Evolutionary conservation across 257 asterid genomes (phyloP), one percentile per base, ranked within the genome.

Genomic region (Nicotiana paniculata): DNA sequence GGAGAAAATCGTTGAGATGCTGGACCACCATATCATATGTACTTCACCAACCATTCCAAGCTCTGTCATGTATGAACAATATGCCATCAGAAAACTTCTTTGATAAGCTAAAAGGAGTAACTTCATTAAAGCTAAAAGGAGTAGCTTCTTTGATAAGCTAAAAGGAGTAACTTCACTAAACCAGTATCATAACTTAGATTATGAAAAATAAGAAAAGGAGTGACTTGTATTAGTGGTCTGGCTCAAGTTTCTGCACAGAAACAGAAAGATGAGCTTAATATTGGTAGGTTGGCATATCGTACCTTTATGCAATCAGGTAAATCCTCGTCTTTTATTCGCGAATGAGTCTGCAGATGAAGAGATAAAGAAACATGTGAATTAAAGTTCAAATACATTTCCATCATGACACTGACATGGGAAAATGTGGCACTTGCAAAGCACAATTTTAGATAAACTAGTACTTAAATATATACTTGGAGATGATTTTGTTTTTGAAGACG

Each of bases 241-340:
- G 48, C 48, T 63, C 68, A 63, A 33, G 4, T 74, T 48, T 75
- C 43, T 26, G 63, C 63, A 51, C 62, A 75, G 80, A 51, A 15
- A 16, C 46, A 75, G 51, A 53, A 53, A 75, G 16, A 51, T 2
- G 63, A 75, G 63, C 63, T 51, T 48, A 51, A 51, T 51, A 75
- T 51, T 75, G 80, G 46, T 75, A 51, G 28, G 62, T 51, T 46
- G 37, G 61, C 35, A 74, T 32, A 59, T 51, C 43, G 67, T 94
- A 96, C 99, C 99, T 91, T 92, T 46, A 93, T 86, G 93, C 99
- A 96, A 86, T 91, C 89, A 67, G 95, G 92, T 70, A 96, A 87
- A 86, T 92, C 88, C 35, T 85, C 86, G 81, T 90, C 97, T 77
- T 84, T 84, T 83, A 84, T 81, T 83, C 86, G 89, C 72, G 93